phyloP scores from a whole-genome alignment of 1,284 basidiomycete genomes.

The Wolfiporia cocos region DNA sequence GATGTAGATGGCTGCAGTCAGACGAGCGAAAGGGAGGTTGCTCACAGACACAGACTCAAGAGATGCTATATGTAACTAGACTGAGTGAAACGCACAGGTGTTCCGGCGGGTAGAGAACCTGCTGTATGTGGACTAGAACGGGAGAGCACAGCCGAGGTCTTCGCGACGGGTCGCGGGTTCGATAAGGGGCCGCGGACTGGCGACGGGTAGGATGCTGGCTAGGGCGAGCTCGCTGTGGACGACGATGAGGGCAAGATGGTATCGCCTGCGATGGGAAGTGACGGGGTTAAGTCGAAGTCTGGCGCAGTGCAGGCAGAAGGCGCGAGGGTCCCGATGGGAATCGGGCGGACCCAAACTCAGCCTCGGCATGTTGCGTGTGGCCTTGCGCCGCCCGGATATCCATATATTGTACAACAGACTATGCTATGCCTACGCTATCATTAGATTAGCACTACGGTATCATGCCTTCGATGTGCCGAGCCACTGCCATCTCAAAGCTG shows the following conservation, averaged over 20 bases:
- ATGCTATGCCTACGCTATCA: too few relatives aligned
- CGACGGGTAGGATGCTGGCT: conserved; percentile 6
- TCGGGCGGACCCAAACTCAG: conserved; percentile 25
- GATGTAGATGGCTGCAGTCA: not conserved
- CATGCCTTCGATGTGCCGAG: conserved; percentile 23
- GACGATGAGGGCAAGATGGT: conserved; percentile 13
- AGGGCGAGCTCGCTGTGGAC: conserved; percentile 7
- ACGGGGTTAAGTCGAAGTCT: conserved; percentile 5
- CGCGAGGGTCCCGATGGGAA: conserved; percentile 32
- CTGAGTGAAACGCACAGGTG: too few relatives aligned
- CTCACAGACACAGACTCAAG: too few relatives aligned
- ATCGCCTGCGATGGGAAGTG: conserved; percentile 15
- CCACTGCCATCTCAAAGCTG: conserved; percentile 78
- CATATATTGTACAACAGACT: too few relatives aligned
- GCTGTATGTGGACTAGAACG: too few relatives aligned
- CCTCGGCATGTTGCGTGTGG: conserved; percentile 8
- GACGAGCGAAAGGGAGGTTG: not conserved
- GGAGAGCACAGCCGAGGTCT: too few relatives aligned
- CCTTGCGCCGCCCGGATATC: too few relatives aligned
- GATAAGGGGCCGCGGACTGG: conserved; percentile 2
- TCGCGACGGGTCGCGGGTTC: too few relatives aligned
- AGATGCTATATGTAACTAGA: too few relatives aligned
- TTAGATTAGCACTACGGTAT: conserved; percentile 7
- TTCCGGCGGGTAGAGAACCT: too few relatives aligned
- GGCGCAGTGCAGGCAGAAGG: conserved; percentile 18